phyloP scores from a whole-genome alignment of 306 rosid species.

The Comarum palustre region DNA sequence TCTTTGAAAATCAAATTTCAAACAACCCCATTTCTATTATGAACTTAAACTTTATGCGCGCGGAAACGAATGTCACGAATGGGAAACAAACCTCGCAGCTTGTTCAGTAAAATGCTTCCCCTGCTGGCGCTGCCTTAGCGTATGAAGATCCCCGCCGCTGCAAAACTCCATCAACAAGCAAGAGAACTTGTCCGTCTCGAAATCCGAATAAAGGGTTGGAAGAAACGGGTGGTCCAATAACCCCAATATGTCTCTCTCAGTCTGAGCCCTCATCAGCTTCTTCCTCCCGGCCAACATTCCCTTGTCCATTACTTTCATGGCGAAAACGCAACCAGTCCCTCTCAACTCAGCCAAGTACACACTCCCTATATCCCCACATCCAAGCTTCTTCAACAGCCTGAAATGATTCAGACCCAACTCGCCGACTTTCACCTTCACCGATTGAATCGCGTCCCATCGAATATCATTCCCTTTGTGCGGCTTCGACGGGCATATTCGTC shows the following conservation, averaged over 20 bases:
- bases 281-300: conserved; percentile 51
- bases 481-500: conserved; percentile 42
- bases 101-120: conserved; percentile 52
- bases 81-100: conserved; percentile 40
- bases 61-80: not conserved
- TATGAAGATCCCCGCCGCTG: conserved; percentile 60
- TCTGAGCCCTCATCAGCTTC: conserved; percentile 48
- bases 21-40: not conserved
- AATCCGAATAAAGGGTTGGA: conserved; percentile 60
- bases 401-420: conserved; percentile 48
- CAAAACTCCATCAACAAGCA: conserved; percentile 67
- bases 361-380: conserved; percentile 59
- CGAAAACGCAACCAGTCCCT: conserved; percentile 43
- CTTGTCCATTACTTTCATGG: conserved; percentile 60
- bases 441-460: conserved; percentile 52
- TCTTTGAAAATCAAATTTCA: not conserved
- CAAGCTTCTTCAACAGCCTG: conserved; percentile 62
- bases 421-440: conserved; percentile 35
- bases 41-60: not conserved
- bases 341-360: conserved; percentile 56
- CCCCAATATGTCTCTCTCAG: conserved; percentile 52
- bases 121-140: conserved; percentile 55
- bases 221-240: conserved; percentile 56
- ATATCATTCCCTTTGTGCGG: conserved; percentile 57
- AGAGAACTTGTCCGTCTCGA: conserved; percentile 53